Evolutionary conservation across 305 asterid genomes (phyloP), one percentile per base, ranked within the genome.

Genomic region (Fraxinus latifolia): DNA sequence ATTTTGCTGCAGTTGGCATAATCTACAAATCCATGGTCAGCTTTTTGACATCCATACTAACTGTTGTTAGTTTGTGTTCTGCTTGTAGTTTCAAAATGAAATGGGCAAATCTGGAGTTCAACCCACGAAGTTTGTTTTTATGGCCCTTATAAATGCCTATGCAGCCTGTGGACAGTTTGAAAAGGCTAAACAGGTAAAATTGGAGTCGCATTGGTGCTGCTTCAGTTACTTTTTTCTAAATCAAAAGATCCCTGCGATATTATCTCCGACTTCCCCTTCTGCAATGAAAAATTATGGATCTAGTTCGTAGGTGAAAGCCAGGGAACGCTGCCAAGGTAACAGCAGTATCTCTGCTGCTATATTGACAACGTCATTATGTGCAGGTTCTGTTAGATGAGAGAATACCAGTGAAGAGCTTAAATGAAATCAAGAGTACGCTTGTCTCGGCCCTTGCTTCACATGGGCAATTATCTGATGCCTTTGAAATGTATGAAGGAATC

Each of bases 381-480:
- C 93, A 95, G 98, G 88, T 95, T 81, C 75, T 87, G 79, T 77
- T 84, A 83, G 87, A 90, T 87, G 78, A 55, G 75, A 77, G 78
- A 81, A 78, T 95, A 80, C 92, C 89, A n/a, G 88, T 68, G 33
- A 90, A 92, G 89, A 67, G 83, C 90, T 85, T 88, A 70, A 91
- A 88, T 84, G 96, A 89, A 79, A 81, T 95, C 80, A 93, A 86
- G 89, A 86, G 93, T 85, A 95, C 80, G 83, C 95, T 95, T 75
- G 86, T 93, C 79, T 90, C 92, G 15, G 98, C 98, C 83, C 97
- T 96, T 90, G 98, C 99, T 77, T 89, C 95, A 65, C 92, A 92
- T 19, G 97, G 97, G 74, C 90, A 89, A 84, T 58, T 91, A 65
- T 84, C 96, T 78, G 92, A 87, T 84, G 99, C 99, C 80, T 91